Evolutionary conservation across 257 asterid genomes (phyloP), one percentile per base, ranked within the genome.

Genomic region (Penstemon davidsonii): DNA sequence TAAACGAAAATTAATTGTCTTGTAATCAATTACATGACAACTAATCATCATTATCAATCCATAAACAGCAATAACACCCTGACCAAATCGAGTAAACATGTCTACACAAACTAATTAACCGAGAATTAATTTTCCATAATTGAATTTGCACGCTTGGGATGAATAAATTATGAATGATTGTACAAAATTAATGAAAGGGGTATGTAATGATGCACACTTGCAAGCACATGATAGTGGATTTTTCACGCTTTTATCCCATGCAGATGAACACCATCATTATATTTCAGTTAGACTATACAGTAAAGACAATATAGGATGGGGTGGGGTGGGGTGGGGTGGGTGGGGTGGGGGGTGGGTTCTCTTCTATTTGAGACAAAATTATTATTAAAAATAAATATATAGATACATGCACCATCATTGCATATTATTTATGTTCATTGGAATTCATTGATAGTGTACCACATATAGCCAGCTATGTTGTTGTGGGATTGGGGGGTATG

Each of bases 191-290:
- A 36, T 57, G 62, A 36, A 56, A 58, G 52, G 13, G 13, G 41
- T 51, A 33, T 33, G 56, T 36, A 66, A 45, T 40, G 36, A 8
- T 43, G 39, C 8, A 33, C 47, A 67, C 62, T 72, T 12, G 66
- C 37, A 55, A 38, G 44, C 69, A 69, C 45, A 72, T 71, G 82
- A 73, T 74, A 58, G 76, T 66, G 66, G 46, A 72, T 61, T 15
- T 38, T 63, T 77, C 80, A 78, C 87, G 83, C 78, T 80, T 72
- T 47, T 33, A 65, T 61, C 72, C 65, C 83, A 75, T 50, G 83
- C 75, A 73, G 51, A 67, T 60, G 42, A 75, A 77, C 85, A 70
- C 43, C 76, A 83, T 83, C 66, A 78, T 83, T 75, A 61, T 43
- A 7, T 61, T 59, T 68, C 57, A 49, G 4, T 49, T 47, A 36